Conservation (phyloP, 768 basidiomycete species). For the Calocybe indica region DNA sequence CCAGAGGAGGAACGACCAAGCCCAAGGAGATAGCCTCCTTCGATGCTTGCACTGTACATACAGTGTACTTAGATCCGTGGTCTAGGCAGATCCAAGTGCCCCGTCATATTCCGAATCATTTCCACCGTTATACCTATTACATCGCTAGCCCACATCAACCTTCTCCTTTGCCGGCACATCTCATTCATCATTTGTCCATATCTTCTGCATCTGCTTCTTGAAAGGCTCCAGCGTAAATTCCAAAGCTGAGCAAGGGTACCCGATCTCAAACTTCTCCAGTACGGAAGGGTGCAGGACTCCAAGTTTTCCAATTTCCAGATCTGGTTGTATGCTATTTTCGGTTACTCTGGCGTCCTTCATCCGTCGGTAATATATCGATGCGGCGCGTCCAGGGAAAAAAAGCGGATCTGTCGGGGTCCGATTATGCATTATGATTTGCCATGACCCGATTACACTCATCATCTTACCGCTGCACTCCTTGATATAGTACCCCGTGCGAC, state of each 20-base stretch:
- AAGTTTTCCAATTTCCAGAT: slow-evolving; percentile 79
- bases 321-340: slow-evolving; percentile 24
- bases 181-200: slow-evolving; percentile 51
- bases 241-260: slow-evolving; percentile 89
- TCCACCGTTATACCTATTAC: slow-evolving; percentile 11
- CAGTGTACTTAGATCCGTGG: background rate
- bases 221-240: slow-evolving; percentile 97
- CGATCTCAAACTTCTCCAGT: slow-evolving; percentile 88
- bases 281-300: slow-evolving; percentile 94
- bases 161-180: slow-evolving; percentile 6
- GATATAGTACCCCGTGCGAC: slow-evolving; percentile 84
- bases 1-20: background rate
- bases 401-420: slow-evolving; percentile 59
- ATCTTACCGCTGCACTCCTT: slow-evolving; percentile 77
- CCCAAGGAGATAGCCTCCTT: background rate
- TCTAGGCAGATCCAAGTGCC: too few relatives aligned
- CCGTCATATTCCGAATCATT: background rate
- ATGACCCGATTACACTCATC: slow-evolving; percentile 20
- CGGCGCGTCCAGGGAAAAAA: slow-evolving; percentile 94
- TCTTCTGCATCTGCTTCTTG: slow-evolving; percentile 60
- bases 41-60: background rate
- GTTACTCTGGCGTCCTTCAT: slow-evolving; percentile 39
- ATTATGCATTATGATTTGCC: too few relatives aligned
- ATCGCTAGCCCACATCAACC: slow-evolving; percentile 4
- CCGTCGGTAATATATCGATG: slow-evolving; percentile 81